These are phyloP conservation scores for Candida rishiriensis DNA, from an alignment of 805 yeast species.

Conservation along the genomic window DNA sequence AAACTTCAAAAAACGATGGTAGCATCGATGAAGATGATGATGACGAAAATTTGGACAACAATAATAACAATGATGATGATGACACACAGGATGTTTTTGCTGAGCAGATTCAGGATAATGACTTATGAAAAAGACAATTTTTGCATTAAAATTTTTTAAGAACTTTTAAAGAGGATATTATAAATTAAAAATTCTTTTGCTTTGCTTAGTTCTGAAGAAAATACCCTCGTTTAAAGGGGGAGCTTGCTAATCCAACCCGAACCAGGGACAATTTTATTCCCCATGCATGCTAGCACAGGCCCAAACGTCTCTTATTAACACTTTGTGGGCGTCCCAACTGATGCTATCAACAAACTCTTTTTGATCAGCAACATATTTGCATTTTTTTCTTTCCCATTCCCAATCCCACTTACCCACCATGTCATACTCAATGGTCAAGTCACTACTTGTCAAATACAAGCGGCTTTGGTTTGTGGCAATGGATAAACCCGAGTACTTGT, in stretches of 20 bases:
- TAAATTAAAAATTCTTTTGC: background rate
- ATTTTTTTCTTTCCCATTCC: constrained; percentile 14
- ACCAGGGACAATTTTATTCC: background rate
- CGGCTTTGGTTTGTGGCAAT: constrained; percentile 17
- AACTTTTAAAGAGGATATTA: too few species aligned
- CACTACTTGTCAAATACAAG: constrained; percentile 6
- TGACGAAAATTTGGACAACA: constrained; percentile 5
- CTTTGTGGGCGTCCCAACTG: constrained; percentile 17
- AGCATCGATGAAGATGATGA: constrained; percentile 17
- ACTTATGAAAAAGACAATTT: constrained; percentile 6
- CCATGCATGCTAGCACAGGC: constrained; percentile 17
- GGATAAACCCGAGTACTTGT: constrained; percentile 19
- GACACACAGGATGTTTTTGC: constrained; percentile 17
- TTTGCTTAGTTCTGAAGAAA: background rate
- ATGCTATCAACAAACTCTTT: constrained; percentile 12
- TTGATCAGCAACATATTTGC: constrained; percentile 12
- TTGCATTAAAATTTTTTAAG: too few species aligned
- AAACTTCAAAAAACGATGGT: constrained; percentile 6
- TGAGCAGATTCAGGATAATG: constrained; percentile 19
- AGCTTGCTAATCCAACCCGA: too few species aligned
- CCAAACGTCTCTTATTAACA: constrained; percentile 17
- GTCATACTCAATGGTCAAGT: constrained; percentile 16
- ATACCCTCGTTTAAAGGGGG: too few species aligned
- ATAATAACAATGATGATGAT: constrained; percentile 8
- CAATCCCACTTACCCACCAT: constrained; percentile 19